Percentiles rank a stretch among this genome's conserved stretches.
phyloP scores from a whole-genome alignment of 2,329 filamentous ascomycete species.

The Penicillium sp. region DNA sequence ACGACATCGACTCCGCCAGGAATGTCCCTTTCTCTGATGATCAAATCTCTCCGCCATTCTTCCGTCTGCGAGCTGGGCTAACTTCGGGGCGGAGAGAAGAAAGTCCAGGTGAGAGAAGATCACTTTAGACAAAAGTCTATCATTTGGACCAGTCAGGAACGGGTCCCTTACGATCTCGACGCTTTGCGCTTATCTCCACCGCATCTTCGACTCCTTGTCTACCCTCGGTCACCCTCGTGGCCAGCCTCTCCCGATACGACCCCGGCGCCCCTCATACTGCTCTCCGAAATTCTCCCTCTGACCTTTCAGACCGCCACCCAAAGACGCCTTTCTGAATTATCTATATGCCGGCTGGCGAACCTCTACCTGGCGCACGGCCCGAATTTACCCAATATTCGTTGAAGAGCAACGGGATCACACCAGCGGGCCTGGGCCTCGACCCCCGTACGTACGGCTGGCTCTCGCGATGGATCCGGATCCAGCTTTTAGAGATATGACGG shows the following conservation, averaged over 20 bases:
- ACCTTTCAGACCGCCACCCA: background rate
- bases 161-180: background rate
- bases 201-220: constrained; percentile 6
- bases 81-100: constrained; percentile 1
- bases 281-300: constrained; percentile 2
- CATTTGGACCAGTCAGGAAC: background rate
- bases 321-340: background rate
- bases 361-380: background rate
- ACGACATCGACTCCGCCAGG: constrained; percentile 30
- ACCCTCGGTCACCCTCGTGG: constrained; percentile 3
- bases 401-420: background rate
- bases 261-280: constrained; percentile 6
- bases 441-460: constrained; percentile 4
- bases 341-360: background rate
- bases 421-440: background rate
- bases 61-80: background rate
- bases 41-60: background rate
- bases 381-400: background rate
- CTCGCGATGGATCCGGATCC: constrained; percentile 27
- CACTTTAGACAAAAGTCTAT: background rate
- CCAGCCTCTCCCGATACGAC: constrained; percentile 13
- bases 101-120: background rate
- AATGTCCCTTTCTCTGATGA: constrained; percentile 25
- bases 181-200: background rate
- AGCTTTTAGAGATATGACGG: constrained; percentile 26